These are phyloP conservation scores for Vicia sativa DNA, from an alignment of 306 rosid genomes.

Conservation along the genomic window DNA sequence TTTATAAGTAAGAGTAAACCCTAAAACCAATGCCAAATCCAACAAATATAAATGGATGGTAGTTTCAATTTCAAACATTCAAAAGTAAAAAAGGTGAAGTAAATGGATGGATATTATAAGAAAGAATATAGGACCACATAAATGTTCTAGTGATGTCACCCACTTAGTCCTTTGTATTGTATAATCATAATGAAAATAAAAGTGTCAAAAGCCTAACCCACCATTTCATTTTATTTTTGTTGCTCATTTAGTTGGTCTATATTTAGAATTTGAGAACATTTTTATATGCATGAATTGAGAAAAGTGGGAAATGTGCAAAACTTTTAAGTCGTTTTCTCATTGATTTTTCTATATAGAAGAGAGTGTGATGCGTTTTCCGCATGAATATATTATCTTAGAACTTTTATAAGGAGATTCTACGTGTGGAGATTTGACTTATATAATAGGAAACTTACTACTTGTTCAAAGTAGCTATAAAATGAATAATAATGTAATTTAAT, in stretches of 20 bases:
- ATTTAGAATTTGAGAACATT: constrained; percentile 9
- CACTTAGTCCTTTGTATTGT: constrained; percentile 30
- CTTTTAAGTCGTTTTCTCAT: background rate
- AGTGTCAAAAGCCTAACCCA: constrained; percentile 41
- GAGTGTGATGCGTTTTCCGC: background rate
- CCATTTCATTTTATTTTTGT: constrained; percentile 39
- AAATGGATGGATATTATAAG: constrained; percentile 38
- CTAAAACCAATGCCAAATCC: constrained; percentile 1
- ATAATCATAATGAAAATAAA: constrained; percentile 23
- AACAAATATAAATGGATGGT: constrained; percentile 40
- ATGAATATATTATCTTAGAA: background rate
- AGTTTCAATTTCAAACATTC: constrained; percentile 37
- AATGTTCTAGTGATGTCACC: constrained; percentile 54
- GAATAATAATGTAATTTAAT: constrained; percentile 3
- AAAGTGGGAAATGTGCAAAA: background rate
- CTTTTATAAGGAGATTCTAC: background rate
- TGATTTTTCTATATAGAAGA: background rate
- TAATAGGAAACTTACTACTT: background rate
- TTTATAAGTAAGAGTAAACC: constrained; percentile 27
- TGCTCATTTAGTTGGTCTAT: constrained; percentile 41
- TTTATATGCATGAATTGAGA: constrained; percentile 20
- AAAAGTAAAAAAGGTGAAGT: constrained; percentile 29
- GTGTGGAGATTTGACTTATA: background rate
- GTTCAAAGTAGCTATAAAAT: background rate
- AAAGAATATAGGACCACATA: constrained; percentile 50